These are phyloP conservation scores for Mortierella sp. DNA, from an alignment of 371 early-diverging fungal genomes.

Conservation along the genomic window DNA sequence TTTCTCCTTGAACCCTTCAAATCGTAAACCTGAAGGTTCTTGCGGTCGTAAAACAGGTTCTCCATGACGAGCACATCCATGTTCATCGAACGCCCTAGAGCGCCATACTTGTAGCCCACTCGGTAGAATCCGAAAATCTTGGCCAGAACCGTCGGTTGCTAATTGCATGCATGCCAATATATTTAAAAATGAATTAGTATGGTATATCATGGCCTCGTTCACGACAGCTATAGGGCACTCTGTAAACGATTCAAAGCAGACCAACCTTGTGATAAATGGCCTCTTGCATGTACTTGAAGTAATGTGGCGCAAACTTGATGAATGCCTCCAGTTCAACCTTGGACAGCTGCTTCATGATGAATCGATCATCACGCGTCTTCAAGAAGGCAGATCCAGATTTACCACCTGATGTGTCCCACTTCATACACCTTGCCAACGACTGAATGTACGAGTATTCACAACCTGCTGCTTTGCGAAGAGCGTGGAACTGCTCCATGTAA, in stretches of 20 bases:
- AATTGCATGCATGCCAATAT: background rate
- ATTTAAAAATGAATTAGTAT: background rate
- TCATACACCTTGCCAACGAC: constrained; percentile 87
- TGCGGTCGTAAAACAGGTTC: constrained; percentile 90
- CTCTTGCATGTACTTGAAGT: constrained; percentile 92
- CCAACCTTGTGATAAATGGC: constrained; percentile 83
- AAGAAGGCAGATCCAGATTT: constrained; percentile 93
- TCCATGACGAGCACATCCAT: constrained; percentile 97
- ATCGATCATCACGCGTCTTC: constrained; percentile 93
- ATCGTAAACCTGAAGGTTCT: constrained; percentile 87
- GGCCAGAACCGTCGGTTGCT: constrained; percentile 89
- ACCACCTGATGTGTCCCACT: constrained; percentile 91
- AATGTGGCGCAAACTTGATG: constrained; percentile 90
- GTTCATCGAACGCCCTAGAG: constrained; percentile 84
- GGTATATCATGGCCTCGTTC: background rate
- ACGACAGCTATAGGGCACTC: too few relatives aligned
- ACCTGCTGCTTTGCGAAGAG: constrained; percentile 86
- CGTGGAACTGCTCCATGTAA: constrained; percentile 95
- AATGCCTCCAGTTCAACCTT: constrained; percentile 92
- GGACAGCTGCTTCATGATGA: constrained; percentile 93
- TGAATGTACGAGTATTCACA: constrained; percentile 89
- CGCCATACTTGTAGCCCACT: constrained; percentile 86
- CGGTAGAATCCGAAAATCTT: constrained; percentile 96
- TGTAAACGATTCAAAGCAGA: too few relatives aligned
- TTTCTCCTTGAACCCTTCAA: constrained; percentile 96